A percentile compares a stretch with the other conserved stretches of the same genome.
Conservation (phyloP, 2,329 filamentous ascomycete species). For the Tolypocladium ovalisporum region DNA sequence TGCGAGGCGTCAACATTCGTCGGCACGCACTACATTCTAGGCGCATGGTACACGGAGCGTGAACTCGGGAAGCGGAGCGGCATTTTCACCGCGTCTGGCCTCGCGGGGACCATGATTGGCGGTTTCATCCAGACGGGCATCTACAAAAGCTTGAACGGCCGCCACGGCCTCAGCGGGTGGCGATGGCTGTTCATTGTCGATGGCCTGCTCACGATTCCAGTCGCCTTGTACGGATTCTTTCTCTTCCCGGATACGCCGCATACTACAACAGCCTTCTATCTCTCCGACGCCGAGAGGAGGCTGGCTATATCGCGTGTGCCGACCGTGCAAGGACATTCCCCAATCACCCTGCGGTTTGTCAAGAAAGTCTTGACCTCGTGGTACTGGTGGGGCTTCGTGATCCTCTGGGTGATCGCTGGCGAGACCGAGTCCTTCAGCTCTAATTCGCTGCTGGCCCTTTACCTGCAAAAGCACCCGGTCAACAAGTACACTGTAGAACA, state of each 20-base stretch:
- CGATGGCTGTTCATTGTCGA: constrained; percentile 63
- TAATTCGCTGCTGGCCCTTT: constrained; percentile 46
- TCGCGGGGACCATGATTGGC: constrained; percentile 39
- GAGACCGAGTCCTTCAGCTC: constrained; percentile 61
- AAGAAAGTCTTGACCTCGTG: constrained; percentile 46
- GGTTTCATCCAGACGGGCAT: constrained; percentile 56
- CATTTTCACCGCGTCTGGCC: constrained; percentile 50
- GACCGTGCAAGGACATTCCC: constrained; percentile 24
- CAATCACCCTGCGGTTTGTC: constrained; percentile 36
- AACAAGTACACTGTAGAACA: constrained; percentile 33
- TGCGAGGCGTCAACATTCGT: constrained; percentile 28
- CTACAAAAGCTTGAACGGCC: constrained; percentile 29
- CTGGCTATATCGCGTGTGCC: constrained; percentile 33
- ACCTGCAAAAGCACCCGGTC: constrained; percentile 35
- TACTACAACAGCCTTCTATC: constrained; percentile 30
- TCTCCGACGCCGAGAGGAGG: constrained; percentile 33
- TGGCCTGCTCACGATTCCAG: constrained; percentile 34
- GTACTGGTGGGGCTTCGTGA: constrained; percentile 56
- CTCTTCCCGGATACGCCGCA: constrained; percentile 31
- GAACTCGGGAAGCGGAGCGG: constrained; percentile 53
- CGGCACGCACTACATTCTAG: constrained; percentile 30
- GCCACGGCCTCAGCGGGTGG: constrained; percentile 51
- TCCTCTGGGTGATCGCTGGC: constrained; percentile 59
- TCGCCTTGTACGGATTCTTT: constrained; percentile 22
- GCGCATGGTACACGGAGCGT: constrained; percentile 47